Base-by-base conservation (phyloP, 176 grass and related monocot genomes). In the Sorghum bicolor region DNA sequence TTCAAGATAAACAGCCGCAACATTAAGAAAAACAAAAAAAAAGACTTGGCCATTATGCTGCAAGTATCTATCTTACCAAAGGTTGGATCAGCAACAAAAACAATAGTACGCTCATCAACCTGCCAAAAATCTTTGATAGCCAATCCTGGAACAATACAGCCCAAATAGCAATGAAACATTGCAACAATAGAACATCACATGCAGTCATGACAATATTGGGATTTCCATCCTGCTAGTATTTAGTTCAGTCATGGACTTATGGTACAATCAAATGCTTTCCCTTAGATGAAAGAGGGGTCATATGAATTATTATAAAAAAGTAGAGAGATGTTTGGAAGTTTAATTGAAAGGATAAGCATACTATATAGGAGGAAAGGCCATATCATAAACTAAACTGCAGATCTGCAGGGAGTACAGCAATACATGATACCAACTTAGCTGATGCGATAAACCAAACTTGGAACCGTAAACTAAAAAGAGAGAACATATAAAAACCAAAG, bases 101-200 rank as follows among this genome's bases (percentile, higher is more conserved):
- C 93, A 30, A 98, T 88, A 60, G 95, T 98, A 76, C 87, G 84
- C 28, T 98, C 95, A 91, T 98, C 95, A 57, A 98, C 95, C 88
- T 93, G 82, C 95, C 95, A 98, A 77, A 88, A 98, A 47, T 95
- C 92, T 86, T 95, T 98, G 85, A 98, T 86, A 83, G 95, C 95
- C 74, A 92, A 82, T 86, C 95, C 95, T 95, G 85, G 60, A 85
- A 70, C 43, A 80, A 61, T 58, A 81, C 32, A 71, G 30, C 30
- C 13, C 24, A 34, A 22, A 43, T 38, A 53, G 25, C 7, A 74
- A 67, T n/a, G 15, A 80, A 82, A 77, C 22, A 17, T 36, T 14
- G 3, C 10, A 28, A 64, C 30, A 10, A 43, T 64, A 85, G 60
- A n/a, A 77, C 19, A 32, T 47, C 71, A 60, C 44, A 74, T 50